These are phyloP conservation scores for Nyssa sinensis DNA, from an alignment of 148 eudicot species.

Conservation along the genomic window DNA sequence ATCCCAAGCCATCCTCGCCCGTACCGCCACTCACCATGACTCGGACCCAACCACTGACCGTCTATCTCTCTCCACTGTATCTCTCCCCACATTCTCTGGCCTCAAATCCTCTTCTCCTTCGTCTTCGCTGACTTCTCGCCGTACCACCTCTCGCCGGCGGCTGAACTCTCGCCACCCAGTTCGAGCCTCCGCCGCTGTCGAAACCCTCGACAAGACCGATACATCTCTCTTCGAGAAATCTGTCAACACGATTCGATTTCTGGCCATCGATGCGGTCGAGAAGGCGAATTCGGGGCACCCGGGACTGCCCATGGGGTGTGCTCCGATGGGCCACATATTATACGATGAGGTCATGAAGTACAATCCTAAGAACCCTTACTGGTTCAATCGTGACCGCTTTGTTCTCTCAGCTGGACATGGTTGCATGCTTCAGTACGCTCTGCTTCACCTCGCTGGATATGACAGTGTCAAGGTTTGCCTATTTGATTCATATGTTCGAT, in stretches of 20 bases:
- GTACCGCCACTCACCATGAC: slow-evolving; percentile 16
- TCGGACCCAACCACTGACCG: neutral
- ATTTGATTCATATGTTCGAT: neutral
- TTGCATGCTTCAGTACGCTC: slow-evolving; percentile 94
- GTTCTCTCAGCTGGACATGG: slow-evolving; percentile 97
- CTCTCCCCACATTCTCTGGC: slow-evolving; percentile 43
- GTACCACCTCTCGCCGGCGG: slow-evolving; percentile 23
- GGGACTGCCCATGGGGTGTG: slow-evolving; percentile 97
- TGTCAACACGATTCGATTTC: slow-evolving; percentile 73
- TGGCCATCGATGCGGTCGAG: slow-evolving; percentile 93
- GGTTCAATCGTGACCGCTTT: slow-evolving; percentile 92
- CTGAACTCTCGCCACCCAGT: slow-evolving; percentile 22
- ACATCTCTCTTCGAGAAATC: slow-evolving; percentile 52
- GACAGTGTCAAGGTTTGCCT: slow-evolving; percentile 66
- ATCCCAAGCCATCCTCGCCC: slow-evolving; percentile 42
- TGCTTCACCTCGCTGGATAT: slow-evolving; percentile 92
- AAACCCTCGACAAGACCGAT: slow-evolving; percentile 43
- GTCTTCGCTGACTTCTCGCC: slow-evolving; percentile 24
- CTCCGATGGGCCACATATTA: slow-evolving; percentile 89
- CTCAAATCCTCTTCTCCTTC: slow-evolving; percentile 32
- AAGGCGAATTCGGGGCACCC: slow-evolving; percentile 99
- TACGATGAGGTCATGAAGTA: slow-evolving; percentile 90
- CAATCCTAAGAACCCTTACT: slow-evolving; percentile 89
- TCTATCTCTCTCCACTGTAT: slow-evolving; percentile 23
- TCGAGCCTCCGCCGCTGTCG: slow-evolving; percentile 47